Conservation (phyloP, 2,329 filamentous ascomycete genomes). For the Purpureocillium takamizusanense region DNA sequence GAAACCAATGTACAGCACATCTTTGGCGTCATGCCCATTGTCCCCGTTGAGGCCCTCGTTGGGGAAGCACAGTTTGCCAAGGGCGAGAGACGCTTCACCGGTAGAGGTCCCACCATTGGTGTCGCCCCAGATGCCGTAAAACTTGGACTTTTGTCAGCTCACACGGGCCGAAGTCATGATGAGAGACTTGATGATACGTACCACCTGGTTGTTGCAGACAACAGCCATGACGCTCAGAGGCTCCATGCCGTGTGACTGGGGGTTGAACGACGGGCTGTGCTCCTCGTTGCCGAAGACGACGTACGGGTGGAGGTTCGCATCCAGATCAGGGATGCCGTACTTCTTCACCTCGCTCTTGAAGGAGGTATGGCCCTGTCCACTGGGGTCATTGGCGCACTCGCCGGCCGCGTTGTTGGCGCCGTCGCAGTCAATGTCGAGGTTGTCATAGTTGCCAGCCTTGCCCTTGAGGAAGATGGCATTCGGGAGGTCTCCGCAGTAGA, state of each 20-base stretch:
- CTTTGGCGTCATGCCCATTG: constrained; percentile 38
- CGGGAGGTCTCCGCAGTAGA: constrained; percentile 24
- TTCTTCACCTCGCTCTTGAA: constrained; percentile 24
- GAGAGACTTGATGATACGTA: constrained; percentile 3
- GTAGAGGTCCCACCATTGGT: constrained; percentile 38
- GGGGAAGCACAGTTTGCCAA: constrained; percentile 43
- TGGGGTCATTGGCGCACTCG: constrained; percentile 24
- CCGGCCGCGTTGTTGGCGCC: constrained; percentile 10
- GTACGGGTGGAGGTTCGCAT: constrained; percentile 35
- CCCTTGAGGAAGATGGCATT: constrained; percentile 20
- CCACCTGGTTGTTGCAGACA: constrained; percentile 33
- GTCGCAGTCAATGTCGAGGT: constrained; percentile 3
- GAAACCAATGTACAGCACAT: constrained; percentile 50
- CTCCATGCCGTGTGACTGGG: constrained; percentile 24
- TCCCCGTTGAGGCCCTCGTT: constrained; percentile 34
- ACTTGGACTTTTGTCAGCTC: not conserved
- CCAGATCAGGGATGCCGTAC: constrained; percentile 25
- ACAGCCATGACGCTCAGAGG: constrained; percentile 36
- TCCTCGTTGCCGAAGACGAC: constrained; percentile 35
- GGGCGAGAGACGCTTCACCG: constrained; percentile 41
- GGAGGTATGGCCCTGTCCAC: constrained; percentile 29
- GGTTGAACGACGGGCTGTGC: constrained; percentile 20
- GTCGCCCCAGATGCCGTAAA: constrained; percentile 48
- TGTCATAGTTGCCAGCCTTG: constrained; percentile 3
- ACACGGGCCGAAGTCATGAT: no score